These are phyloP conservation scores for Xylaria flabelliformis DNA, from an alignment of 495 filamentous ascomycete genomes.

Conservation along the genomic window DNA sequence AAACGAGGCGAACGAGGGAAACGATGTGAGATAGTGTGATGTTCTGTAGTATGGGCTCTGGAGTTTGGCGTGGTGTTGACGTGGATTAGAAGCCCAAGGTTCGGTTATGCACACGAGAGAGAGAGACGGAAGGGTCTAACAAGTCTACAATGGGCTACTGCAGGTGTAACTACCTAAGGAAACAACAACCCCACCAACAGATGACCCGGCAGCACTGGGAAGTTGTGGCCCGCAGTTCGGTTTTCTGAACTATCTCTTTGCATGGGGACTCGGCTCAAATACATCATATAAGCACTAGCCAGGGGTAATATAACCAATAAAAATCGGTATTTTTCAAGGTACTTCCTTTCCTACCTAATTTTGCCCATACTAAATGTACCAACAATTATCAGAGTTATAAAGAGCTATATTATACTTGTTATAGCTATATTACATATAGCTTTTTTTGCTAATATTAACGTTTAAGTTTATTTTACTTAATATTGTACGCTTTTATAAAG, in stretches of 20 bases:
- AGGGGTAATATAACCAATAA: no score
- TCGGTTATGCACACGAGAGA: background rate
- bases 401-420: background rate
- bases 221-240: background rate
- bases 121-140: background rate
- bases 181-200: slow-evolving; percentile 16
- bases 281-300: no score
- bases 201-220: background rate
- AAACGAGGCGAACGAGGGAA: background rate
- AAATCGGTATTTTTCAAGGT: no score
- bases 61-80: background rate
- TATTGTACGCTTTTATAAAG: background rate
- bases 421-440: no score
- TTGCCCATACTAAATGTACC: no score
- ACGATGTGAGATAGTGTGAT: background rate
- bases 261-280: no score
- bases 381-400: background rate
- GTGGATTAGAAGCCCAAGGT: background rate
- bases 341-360: no score
- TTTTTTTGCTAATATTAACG: background rate
- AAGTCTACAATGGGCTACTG: no score
- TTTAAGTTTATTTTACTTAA: background rate
- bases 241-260: background rate
- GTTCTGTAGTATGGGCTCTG: background rate
- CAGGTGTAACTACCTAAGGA: background rate